Evolutionary conservation across 768 basidiomycete genomes (phyloP).

Genomic region (Phlebiopsis flavidoalba): DNA sequence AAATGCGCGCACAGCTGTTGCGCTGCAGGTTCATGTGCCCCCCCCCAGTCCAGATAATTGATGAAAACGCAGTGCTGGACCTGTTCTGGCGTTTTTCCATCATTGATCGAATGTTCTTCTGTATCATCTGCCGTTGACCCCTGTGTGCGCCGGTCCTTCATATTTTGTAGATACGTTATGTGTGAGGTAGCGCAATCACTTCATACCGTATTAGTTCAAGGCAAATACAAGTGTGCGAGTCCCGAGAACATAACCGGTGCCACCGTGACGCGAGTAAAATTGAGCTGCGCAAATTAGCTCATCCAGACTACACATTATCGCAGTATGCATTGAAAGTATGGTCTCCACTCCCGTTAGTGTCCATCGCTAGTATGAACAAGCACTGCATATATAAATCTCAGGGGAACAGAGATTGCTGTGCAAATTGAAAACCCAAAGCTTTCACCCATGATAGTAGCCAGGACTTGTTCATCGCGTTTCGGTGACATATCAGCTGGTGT

Average conservation of each 20-base stretch:
- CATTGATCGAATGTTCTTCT: no score
- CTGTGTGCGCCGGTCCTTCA: constrained; percentile 76
- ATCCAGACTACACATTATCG: no score
- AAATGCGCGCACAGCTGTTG: no score
- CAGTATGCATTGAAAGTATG: background rate
- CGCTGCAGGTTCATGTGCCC: no score
- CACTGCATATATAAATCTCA: constrained; percentile 67
- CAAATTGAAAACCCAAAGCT: constrained; percentile 67
- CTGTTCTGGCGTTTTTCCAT: constrained; percentile 73
- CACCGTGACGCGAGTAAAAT: no score
- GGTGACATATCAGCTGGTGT: background rate
- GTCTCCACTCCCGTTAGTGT: constrained; percentile 60
- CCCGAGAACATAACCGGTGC: no score
- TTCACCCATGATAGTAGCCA: constrained; percentile 81
- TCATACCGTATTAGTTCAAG: constrained; percentile 80
- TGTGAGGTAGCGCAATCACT: constrained; percentile 78
- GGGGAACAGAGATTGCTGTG: constrained; percentile 81
- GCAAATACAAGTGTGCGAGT: no score
- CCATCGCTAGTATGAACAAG: constrained; percentile 87
- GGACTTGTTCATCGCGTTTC: constrained; percentile 43
- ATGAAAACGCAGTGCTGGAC: constrained; percentile 72
- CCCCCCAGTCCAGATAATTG: no score
- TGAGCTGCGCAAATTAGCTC: constrained; percentile 52
- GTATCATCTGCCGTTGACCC: constrained; percentile 74
- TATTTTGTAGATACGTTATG: constrained; percentile 70